Evolutionary conservation across 768 basidiomycete species (phyloP).

Genomic region (Boletus eberwhitei): DNA sequence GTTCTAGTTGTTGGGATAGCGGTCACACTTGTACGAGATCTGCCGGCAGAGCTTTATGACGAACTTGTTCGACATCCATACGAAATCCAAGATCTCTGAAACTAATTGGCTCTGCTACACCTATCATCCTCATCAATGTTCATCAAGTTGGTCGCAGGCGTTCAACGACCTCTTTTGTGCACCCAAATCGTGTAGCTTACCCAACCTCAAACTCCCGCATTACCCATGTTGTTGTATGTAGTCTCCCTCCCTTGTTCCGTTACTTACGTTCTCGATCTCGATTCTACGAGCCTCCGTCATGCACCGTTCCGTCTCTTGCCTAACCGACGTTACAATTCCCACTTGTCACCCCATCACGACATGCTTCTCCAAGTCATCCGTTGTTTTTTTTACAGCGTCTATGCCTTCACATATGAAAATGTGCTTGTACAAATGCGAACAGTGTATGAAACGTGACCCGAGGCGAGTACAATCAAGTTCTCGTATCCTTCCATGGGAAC

Average conservation of each 20-base stretch:
- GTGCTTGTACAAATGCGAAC: not conserved
- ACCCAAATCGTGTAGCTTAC: constrained; percentile 27
- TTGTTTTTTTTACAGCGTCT: not conserved
- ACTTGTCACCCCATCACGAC: not conserved
- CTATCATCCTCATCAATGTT: not conserved
- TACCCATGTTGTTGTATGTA: constrained; percentile 19
- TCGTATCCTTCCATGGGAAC: constrained; percentile 19
- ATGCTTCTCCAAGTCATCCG: not conserved
- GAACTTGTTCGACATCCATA: constrained; percentile 88
- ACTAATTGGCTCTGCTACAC: not conserved
- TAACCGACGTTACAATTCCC: not conserved
- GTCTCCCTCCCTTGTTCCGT: not conserved
- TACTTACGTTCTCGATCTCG: not conserved
- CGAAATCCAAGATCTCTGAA: constrained; percentile 38
- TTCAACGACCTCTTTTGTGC: constrained; percentile 4
- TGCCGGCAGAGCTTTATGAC: constrained; percentile 83
- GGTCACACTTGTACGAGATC: constrained; percentile 88
- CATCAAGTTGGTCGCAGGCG: constrained; percentile 13
- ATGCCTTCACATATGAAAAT: constrained; percentile 1
- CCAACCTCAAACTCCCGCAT: not conserved
- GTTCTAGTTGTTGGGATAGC: constrained; percentile 87
- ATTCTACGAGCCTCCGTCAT: not conserved
- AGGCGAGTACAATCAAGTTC: not conserved
- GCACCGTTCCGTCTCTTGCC: not conserved
- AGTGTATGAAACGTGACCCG: not conserved